Base-by-base conservation (phyloP, 257 asterid genomes). In the Agastache rugosa region DNA sequence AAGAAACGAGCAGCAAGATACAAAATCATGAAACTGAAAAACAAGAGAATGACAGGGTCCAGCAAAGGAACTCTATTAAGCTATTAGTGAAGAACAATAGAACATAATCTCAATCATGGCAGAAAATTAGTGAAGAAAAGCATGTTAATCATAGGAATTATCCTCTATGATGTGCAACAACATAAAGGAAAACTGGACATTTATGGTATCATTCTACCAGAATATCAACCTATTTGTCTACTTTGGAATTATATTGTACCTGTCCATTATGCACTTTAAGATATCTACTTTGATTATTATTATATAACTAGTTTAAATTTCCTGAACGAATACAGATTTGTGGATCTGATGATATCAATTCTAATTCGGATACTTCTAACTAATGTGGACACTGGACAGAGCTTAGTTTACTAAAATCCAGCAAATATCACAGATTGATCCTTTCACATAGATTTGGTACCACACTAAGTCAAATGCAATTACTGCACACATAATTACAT, bases 1-100 rank as follows among this genome's bases (percentile, higher is more conserved):
- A 69, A 66, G 17, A 53, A 37, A 75, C 56, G 34, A 58, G 61
- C 69, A 76, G 50, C 67, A 63, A 29, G 53, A 50, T 39, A 29
- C 55, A 37, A 27, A 27, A 17, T 34, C 51, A 69, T 51, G 71
- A 62, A 19, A 44, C 63, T 69, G 63, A 22, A 54, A 68, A 39
- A 50, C 19, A 64, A 37, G 58, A 37, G 29, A 72, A 67, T 35
- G 39, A 15, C 1, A 47, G 48, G 27, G 35, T 15, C 63, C 63
- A 64, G 29, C 11, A 56, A 63, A 63, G 45, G 50, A 20, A 51
- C 35, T 54, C 34, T 35, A 73, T 12, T 6, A 5, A 16, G 42
- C 71, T 29, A 63, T 56, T n/a, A 63, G 54, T 15, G 10, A 22
- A 42, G 47, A 29, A 12, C 42, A 62, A 7, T n/a, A 42, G 47